Evolutionary conservation across 306 rosid species (phyloP).

Genomic region (Spatholobus suberectus): DNA sequence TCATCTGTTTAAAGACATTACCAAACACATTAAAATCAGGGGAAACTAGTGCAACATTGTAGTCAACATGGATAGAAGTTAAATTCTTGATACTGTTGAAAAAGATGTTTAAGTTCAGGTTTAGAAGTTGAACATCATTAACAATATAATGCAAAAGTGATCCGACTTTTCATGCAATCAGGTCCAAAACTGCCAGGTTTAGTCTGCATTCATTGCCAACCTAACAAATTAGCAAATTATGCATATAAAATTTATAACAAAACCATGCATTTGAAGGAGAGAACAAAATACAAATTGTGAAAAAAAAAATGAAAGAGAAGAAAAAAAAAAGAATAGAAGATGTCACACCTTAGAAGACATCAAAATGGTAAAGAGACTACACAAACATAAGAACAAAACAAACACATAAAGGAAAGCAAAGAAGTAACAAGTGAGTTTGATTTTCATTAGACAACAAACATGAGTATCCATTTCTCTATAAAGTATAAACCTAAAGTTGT

Average conservation of each 20-base stretch:
- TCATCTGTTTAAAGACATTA: constrained; percentile 52
- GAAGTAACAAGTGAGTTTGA: not conserved
- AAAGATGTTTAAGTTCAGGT: constrained; percentile 8
- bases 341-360: constrained; percentile 3
- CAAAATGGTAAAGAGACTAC: not conserved
- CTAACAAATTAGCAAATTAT: constrained; percentile 6
- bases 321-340: not conserved
- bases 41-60: constrained; percentile 30
- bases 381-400: constrained; percentile 8
- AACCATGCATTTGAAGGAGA: constrained; percentile 16
- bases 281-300: not conserved
- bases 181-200: constrained; percentile 11
- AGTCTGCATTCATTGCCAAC: not conserved
- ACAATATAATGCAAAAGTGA: constrained; percentile 6
- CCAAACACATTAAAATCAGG: constrained; percentile 29
- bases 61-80: not conserved
- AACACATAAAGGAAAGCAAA: constrained; percentile 25
- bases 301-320: constrained; percentile 6
- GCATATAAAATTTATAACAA: not conserved
- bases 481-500: not conserved
- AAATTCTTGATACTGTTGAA: constrained; percentile 20
- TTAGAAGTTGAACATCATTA: not conserved
- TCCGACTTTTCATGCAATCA: constrained; percentile 4
- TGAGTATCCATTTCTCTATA: not conserved
- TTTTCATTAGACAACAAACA: not conserved